Evolutionary conservation across 2,329 filamentous ascomycete species (phyloP).

Genomic region (Dryadomyces quercivorus): DNA sequence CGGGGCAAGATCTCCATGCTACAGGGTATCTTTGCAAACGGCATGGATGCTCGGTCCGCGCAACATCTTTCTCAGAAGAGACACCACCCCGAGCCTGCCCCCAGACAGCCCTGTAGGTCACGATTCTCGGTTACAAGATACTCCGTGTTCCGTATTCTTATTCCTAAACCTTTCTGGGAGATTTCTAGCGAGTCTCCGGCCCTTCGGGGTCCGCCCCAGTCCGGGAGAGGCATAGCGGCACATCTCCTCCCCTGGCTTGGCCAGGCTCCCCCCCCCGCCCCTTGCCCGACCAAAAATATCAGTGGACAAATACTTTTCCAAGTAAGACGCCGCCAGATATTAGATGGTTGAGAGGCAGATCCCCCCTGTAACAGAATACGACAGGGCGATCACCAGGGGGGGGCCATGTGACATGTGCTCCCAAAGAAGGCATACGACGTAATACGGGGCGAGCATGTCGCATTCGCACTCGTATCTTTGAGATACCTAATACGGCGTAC

Average conservation of each 20-base stretch:
- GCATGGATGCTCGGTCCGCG: too few species aligned
- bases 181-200: constrained; percentile 4
- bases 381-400: neutral
- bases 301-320: neutral
- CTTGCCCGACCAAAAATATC: neutral
- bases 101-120: neutral
- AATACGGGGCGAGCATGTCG: neutral
- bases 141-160: neutral
- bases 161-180: constrained; percentile 1
- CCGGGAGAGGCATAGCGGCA: neutral
- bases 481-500: too few species aligned
- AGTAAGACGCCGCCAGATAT: neutral
- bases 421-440: neutral
- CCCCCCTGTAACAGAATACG: neutral
- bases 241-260: neutral
- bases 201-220: neutral
- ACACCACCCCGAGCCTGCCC: too few species aligned
- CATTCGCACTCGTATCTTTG: too few species aligned
- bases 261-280: too few species aligned
- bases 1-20: too few species aligned
- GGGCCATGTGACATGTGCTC: neutral
- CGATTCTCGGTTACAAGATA: neutral
- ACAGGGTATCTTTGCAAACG: too few species aligned
- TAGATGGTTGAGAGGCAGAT: neutral
- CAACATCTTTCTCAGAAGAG: too few species aligned